Evolutionary conservation across 108 stramenopile species (phyloP).

Genomic region (Epipyxis sp.): DNA sequence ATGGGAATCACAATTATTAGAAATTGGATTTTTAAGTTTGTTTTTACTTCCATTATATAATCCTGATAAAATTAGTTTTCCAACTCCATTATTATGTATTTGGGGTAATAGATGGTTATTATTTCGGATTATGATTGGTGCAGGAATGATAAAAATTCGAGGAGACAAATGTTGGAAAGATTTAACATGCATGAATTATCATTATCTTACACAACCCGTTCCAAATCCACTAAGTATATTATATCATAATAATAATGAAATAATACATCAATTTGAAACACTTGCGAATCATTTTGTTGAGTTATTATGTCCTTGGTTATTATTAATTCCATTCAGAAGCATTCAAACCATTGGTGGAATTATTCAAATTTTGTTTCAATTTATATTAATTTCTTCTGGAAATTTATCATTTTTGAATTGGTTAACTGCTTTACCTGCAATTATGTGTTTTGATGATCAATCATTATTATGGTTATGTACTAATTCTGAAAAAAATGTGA

Average conservation of each 20-base stretch:
- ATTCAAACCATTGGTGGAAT: conserved; percentile 38
- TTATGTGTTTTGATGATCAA: conserved; percentile 66
- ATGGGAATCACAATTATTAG: conserved; percentile 74
- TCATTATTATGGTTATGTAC: conserved; percentile 30
- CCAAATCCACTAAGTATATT: conserved; percentile 64
- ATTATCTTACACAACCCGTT: conserved; percentile 77
- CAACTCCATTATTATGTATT: conserved; percentile 56
- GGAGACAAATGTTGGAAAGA: conserved; percentile 70
- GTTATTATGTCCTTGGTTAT: conserved; percentile 66
- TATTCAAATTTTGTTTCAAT: conserved; percentile 65
- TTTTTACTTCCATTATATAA: conserved; percentile 64
- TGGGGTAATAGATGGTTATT: conserved; percentile 76
- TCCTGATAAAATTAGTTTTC: conserved; percentile 26
- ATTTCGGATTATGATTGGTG: conserved; percentile 70
- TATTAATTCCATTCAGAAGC: conserved; percentile 45
- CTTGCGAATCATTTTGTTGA: conserved; percentile 70
- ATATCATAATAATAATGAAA: conserved; percentile 69
- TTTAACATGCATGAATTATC: conserved; percentile 68
- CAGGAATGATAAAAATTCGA: conserved; percentile 76
- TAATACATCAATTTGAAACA: conserved; percentile 54
- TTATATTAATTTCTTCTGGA: conserved; percentile 53
- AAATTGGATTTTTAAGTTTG: conserved; percentile 71
- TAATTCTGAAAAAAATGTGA: neutral
- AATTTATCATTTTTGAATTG: conserved; percentile 76
- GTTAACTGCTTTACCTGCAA: conserved; percentile 69